Base-by-base conservation (phyloP, 768 basidiomycete species). In the Cystoderma amianthinum region DNA sequence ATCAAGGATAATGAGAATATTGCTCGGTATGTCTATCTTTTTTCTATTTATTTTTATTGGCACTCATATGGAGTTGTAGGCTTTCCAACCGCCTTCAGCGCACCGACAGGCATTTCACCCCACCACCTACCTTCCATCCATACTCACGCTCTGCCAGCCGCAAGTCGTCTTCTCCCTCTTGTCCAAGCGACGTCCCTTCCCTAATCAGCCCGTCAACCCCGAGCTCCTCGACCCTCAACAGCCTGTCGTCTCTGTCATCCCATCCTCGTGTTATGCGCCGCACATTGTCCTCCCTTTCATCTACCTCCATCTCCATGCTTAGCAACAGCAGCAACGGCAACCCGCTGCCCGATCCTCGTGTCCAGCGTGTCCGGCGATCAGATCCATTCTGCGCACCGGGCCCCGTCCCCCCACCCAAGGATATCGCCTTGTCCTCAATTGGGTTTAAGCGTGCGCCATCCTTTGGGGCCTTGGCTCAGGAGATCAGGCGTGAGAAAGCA, bases 31-130 rank as follows among this genome's bases (percentile, higher is more conserved):
- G 77, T 68, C 23, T 18, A 32, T 45, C 21, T 30, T 7, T 30
- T 45, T 35, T 43, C 5, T 36, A 32, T 32, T 15, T 46, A 32
- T 43, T 33, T 23, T 39, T 36, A 45, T 39, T 34, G 40, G 46
- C 38, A 32, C 47, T 24, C 36, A 23, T 37, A 24, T 15, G 43
- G 42, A 39, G 46, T 42, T 22, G 44, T 54, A 86, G 82, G 35
- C 71, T 85, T 47, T 80, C 83, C 20, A 72, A 67, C 52, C 77
- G 82, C 42, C 71, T 86, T 36, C 83, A 85, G 55, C 76, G 69
- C 49, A 68, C 76, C 39, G 82, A 80, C 45, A 76, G 71, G 48
- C 60, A 66, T 36, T 68, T 80, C 50, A 56, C 64, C 48, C 76
- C 63, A 44, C n/a, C n/a, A n/a, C 60, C 64, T 16, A 48, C 60